Conservation (phyloP, 2,329 filamentous ascomycete species). For the Arthrobotrys megalospora region DNA sequence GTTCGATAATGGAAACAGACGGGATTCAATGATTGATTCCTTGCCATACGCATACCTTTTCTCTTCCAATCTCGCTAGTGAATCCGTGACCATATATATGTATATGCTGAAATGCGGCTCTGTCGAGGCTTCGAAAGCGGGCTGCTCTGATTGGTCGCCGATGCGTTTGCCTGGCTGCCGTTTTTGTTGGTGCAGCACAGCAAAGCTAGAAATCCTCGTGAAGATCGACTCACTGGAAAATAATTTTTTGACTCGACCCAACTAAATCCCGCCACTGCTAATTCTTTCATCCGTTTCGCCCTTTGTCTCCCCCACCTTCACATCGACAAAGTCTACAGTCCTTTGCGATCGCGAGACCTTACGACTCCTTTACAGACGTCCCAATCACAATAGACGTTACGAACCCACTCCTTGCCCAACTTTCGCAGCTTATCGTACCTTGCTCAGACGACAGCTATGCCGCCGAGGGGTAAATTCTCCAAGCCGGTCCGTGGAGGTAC, state of each 20-base stretch:
- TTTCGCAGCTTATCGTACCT: neutral
- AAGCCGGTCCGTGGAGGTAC: constrained; percentile 56
- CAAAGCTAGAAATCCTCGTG: constrained; percentile 16
- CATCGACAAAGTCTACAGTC: neutral
- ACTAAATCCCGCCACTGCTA: neutral
- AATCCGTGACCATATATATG: neutral
- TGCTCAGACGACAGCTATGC: constrained; percentile 22
- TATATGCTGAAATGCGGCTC: constrained; percentile 27
- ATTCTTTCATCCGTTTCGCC: neutral
- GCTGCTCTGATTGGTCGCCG: constrained; percentile 49
- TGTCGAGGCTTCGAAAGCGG: constrained; percentile 46
- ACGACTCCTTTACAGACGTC: neutral
- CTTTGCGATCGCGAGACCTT: constrained; percentile 4
- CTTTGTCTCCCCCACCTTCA: neutral
- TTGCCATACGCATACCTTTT: neutral
- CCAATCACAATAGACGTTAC: neutral
- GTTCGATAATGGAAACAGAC: constrained; percentile 37
- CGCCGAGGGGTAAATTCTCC: constrained; percentile 51
- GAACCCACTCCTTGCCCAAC: neutral
- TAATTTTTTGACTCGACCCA: constrained; percentile 5
- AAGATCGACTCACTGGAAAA: constrained; percentile 31
- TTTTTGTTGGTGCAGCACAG: constrained; percentile 46
- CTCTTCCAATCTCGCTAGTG: neutral
- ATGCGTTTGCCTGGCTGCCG: constrained; percentile 19
- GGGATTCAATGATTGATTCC: constrained; percentile 20